These are phyloP conservation scores for Wickerhamomyces tratensis DNA, from an alignment of 805 yeast species.

Conservation along the genomic window DNA sequence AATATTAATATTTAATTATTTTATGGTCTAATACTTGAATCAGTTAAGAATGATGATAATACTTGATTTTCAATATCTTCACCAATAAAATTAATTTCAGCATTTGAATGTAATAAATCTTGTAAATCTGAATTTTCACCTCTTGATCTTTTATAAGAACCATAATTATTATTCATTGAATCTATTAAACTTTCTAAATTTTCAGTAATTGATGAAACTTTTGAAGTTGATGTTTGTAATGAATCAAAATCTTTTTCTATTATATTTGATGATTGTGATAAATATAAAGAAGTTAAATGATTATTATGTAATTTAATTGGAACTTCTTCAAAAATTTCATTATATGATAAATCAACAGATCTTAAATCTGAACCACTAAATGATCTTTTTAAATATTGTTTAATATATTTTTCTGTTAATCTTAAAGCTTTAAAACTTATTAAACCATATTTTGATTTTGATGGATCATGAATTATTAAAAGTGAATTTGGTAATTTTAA, in stretches of 20 bases:
- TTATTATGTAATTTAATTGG: constrained; percentile 60
- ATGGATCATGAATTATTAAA: constrained; percentile 60
- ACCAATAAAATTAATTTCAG: constrained; percentile 17
- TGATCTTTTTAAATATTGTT: constrained; percentile 37
- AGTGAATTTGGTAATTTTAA: constrained; percentile 39
- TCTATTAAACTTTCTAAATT: constrained; percentile 16
- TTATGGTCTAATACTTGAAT: constrained; percentile 14
- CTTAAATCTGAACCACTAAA: constrained; percentile 59
- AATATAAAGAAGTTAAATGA: constrained; percentile 50
- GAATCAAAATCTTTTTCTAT: background rate
- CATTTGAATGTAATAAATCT: constrained; percentile 21
- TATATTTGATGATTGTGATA: constrained; percentile 9
- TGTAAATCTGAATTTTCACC: constrained; percentile 5
- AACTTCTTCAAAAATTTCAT: constrained; percentile 63
- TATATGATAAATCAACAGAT: constrained; percentile 48
- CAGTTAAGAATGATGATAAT: constrained; percentile 13
- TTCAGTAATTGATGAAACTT: background rate
- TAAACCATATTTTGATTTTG: constrained; percentile 52
- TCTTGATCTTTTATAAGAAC: constrained; percentile 11
- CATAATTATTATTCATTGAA: constrained; percentile 15
- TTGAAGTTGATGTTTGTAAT: background rate
- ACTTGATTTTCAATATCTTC: constrained; percentile 17
- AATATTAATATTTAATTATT: no score
- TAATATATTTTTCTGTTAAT: constrained; percentile 52
- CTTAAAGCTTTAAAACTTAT: constrained; percentile 62